phyloP scores from a whole-genome alignment of 192 early-diverging fungal genomes.

The Backusella circina region DNA sequence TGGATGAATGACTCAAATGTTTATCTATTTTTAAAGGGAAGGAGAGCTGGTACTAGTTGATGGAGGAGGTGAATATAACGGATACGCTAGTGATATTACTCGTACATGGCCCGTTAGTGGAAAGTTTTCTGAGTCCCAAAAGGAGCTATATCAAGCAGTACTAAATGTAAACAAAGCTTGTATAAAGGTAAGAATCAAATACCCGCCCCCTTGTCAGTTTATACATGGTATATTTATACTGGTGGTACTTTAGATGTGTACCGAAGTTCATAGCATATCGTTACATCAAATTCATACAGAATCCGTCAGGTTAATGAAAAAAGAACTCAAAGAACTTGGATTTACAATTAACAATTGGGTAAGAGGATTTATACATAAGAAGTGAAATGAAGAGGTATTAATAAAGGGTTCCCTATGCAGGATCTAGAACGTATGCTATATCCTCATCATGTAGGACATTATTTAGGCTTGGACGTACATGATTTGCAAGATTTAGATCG shows the following conservation, averaged over 20 bases:
- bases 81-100: constrained; percentile 91
- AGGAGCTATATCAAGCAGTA: constrained; percentile 81
- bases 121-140: constrained; percentile 77
- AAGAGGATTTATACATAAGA: constrained; percentile 7
- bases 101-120: constrained; percentile 93
- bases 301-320: constrained; percentile 63
- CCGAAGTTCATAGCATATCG: constrained; percentile 49
- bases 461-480: constrained; percentile 94
- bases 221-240: neutral
- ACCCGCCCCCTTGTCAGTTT: neutral
- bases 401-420: constrained; percentile 21
- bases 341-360: constrained; percentile 56
- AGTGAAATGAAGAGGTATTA: neutral
- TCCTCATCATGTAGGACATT: constrained; percentile 95
- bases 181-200: constrained; percentile 58
- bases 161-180: constrained; percentile 81
- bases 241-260: constrained; percentile 45
- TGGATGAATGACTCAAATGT: neutral
- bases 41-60: constrained; percentile 89
- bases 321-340: constrained; percentile 72
- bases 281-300: constrained; percentile 83
- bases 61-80: constrained; percentile 84
- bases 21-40: constrained; percentile 36
- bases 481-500: constrained; percentile 76
- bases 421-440: constrained; percentile 80